Conservation (phyloP, 179 eudicot species). For the Amaranthus tricolor region DNA sequence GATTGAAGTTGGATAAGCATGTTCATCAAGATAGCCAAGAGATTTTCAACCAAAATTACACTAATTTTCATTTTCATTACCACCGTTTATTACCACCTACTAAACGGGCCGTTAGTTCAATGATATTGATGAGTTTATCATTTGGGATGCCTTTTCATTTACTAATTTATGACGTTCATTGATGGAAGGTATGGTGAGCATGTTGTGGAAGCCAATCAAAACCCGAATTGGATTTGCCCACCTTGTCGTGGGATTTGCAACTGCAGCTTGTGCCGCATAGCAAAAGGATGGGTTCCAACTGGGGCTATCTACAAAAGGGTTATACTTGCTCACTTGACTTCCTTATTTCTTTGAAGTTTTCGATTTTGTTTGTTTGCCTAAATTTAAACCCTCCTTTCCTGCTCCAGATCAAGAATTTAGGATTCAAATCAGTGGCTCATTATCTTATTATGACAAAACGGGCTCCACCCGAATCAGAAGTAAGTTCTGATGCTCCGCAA, state of each 20-base stretch:
- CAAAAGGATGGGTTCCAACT: slow-evolving; percentile 91
- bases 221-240: slow-evolving; percentile 87
- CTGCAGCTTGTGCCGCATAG: slow-evolving; percentile 92
- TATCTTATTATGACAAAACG: slow-evolving; percentile 13
- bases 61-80: too few species aligned
- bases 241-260: slow-evolving; percentile 94
- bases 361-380: not conserved
- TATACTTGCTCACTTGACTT: too few species aligned
- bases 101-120: too few species aligned
- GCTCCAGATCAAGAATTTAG: slow-evolving; percentile 9
- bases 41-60: too few species aligned
- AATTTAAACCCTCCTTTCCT: not conserved
- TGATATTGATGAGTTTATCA: too few species aligned
- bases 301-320: slow-evolving; percentile 67
- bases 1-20: too few species aligned
- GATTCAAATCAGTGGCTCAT: slow-evolving; percentile 18
- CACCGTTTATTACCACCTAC: too few species aligned
- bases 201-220: slow-evolving; percentile 77
- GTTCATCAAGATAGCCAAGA: too few species aligned
- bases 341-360: not conserved
- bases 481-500: slow-evolving; percentile 1
- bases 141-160: too few species aligned
- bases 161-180: not conserved
- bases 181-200: slow-evolving; percentile 80
- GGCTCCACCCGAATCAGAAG: slow-evolving; percentile 11